Evolutionary conservation across 805 yeast species (phyloP), one percentile per base, ranked within the genome.

Genomic region (Ogataea henricii): DNA sequence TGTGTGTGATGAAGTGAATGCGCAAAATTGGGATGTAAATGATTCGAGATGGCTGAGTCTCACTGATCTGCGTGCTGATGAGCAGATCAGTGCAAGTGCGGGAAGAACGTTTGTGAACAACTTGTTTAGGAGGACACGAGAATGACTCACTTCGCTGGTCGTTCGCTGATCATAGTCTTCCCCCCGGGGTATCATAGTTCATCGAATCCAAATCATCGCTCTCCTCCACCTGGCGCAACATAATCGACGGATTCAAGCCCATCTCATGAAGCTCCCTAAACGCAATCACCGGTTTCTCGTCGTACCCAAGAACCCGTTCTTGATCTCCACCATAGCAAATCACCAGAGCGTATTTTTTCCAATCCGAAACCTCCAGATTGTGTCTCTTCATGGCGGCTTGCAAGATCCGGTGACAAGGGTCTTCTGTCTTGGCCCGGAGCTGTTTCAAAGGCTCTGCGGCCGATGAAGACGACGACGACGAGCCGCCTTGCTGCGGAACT

Each of bases 311-410:
- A 8, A 90, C 81, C 23, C 97, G 72, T 62, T 92, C 97, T 59
- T 86, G 86, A 63, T 90, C 96, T 20, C 94, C 96, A 17, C 94
- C 96, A 62, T 89, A 90, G 62, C 95, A 87, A 13, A 92, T 87
- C 14, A 91, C 90, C 43, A 92, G 70, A 2, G 91, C 96, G 63
- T 90, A 92, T 59, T 89, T 86, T 44, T 87, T 77, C 91, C 96
- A 87, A 61, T 89, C 96, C 43, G 81, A 84, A 26, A 81, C 79
- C 39, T 81, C 82, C 41, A 92, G 75, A 49, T 83, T 83, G 68
- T 91, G 96, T 51, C 95, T 77, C 56, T 84, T 81, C 87, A 89
- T 84, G 4, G 96, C 97, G 29, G 86, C 89, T 59, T 88, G 95
- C 40, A 94, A 70, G 18, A 92, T 85, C 64, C 87, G 87, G 57